phyloP scores from a whole-genome alignment of 2,329 filamentous ascomycete genomes.

The Botrytis paeoniae region DNA sequence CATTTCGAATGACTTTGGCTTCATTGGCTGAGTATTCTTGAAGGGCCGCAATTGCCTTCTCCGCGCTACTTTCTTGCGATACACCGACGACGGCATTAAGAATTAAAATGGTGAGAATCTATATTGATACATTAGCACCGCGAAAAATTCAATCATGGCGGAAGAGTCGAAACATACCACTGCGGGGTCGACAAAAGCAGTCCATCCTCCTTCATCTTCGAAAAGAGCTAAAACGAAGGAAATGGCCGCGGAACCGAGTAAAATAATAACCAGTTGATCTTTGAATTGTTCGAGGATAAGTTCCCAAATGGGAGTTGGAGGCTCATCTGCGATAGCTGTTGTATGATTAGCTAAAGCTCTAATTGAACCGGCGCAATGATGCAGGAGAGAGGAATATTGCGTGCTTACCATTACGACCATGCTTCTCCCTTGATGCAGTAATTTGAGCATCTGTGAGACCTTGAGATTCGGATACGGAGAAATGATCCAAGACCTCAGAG shows the following conservation, averaged over 20 bases:
- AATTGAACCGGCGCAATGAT: slow-evolving; percentile 20
- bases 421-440: slow-evolving; percentile 50
- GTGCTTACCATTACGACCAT: slow-evolving; percentile 63
- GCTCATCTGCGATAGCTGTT: slow-evolving; percentile 76
- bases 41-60: slow-evolving; percentile 95
- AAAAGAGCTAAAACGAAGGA: slow-evolving; percentile 93
- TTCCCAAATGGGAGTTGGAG: slow-evolving; percentile 93
- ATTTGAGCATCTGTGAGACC: slow-evolving; percentile 62
- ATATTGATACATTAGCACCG: slow-evolving; percentile 24
- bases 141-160: no score
- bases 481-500: slow-evolving; percentile 56
- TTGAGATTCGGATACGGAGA: slow-evolving; percentile 52
- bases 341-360: slow-evolving; percentile 28
- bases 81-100: slow-evolving; percentile 97
- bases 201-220: slow-evolving; percentile 91
- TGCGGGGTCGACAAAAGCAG: slow-evolving; percentile 91
- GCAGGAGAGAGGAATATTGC: slow-evolving; percentile 14
- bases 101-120: slow-evolving; percentile 96
- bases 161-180: slow-evolving; percentile 63
- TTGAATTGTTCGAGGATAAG: slow-evolving; percentile 98
- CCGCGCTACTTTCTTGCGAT: slow-evolving; percentile 96
- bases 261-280: slow-evolving; percentile 93
- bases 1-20: slow-evolving; percentile 81
- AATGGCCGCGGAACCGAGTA: slow-evolving; percentile 86
- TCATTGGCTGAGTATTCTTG: slow-evolving; percentile 99